These are phyloP conservation scores for Microbotryum violaceum DNA, from an alignment of 1,284 basidiomycete genomes.

Conservation along the genomic window DNA sequence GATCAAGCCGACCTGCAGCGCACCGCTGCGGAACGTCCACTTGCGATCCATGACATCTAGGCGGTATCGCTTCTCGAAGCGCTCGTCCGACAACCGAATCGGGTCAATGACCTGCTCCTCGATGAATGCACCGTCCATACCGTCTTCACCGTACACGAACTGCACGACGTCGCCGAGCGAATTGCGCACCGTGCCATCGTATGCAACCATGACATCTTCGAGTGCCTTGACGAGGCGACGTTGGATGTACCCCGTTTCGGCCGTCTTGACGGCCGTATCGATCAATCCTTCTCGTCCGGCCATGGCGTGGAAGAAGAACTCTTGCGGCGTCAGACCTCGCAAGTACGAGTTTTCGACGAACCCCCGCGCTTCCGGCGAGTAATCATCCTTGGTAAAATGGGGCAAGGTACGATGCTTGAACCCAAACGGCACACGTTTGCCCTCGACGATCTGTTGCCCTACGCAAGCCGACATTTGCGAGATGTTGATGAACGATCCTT, in stretches of 20 bases:
- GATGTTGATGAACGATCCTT: constrained; percentile 81
- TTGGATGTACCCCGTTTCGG: constrained; percentile 98
- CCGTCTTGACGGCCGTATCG: constrained; percentile 99
- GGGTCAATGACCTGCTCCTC: constrained; percentile 91
- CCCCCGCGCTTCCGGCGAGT: constrained; percentile 94
- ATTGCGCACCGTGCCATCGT: constrained; percentile 96
- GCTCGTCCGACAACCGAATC: constrained; percentile 69
- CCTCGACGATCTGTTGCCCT: constrained; percentile 96
- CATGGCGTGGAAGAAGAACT: constrained; percentile 99
- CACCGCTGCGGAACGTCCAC: constrained; percentile 49
- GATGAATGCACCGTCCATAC: constrained; percentile 96
- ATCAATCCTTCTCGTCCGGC: constrained; percentile 98
- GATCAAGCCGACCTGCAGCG: constrained; percentile 88
- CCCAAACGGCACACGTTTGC: constrained; percentile 95
- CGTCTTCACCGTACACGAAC: constrained; percentile 96
- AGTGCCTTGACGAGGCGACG: constrained; percentile 95
- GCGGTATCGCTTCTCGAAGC: constrained; percentile 83
- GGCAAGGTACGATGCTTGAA: constrained; percentile 94
- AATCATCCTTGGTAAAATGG: constrained; percentile 98
- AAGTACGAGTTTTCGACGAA: constrained; percentile 99
- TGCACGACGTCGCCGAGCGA: constrained; percentile 92
- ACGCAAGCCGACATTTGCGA: constrained; percentile 99
- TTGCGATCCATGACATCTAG: constrained; percentile 80
- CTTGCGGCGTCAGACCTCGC: constrained; percentile 91
- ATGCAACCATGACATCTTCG: constrained; percentile 95